phyloP scores from a whole-genome alignment of 2,329 filamentous ascomycete species.

The Penicillium sp. region DNA sequence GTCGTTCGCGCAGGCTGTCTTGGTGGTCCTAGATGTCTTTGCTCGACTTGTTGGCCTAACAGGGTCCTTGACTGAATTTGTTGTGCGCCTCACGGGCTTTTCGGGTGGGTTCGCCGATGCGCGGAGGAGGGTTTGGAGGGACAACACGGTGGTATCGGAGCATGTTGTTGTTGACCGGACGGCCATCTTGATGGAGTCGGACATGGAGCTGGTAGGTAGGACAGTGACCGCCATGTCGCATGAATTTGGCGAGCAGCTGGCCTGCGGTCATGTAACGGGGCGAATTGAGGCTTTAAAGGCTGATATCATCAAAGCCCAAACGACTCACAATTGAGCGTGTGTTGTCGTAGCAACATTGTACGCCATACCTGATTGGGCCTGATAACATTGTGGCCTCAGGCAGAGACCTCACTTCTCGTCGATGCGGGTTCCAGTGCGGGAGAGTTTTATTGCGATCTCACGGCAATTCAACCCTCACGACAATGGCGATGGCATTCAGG shows the following conservation, averaged over 20 bases:
- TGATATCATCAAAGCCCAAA: constrained; percentile 20
- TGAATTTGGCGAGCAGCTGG: constrained; percentile 14
- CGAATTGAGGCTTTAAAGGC: constrained; percentile 20
- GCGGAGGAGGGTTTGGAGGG: constrained; percentile 42
- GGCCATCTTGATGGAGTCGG: constrained; percentile 55
- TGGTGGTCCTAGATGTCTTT: constrained; percentile 26
- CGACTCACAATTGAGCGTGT: constrained; percentile 19
- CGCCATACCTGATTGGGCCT: constrained; percentile 19
- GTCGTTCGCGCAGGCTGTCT: constrained; percentile 27
- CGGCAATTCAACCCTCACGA: neutral
- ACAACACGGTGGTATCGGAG: constrained; percentile 45
- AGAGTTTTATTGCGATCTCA: constrained; percentile 2
- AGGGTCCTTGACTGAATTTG: constrained; percentile 26
- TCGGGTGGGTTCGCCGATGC: constrained; percentile 25
- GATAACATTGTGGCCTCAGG: constrained; percentile 16
- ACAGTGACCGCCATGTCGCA: constrained; percentile 34
- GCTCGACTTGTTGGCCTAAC: constrained; percentile 22
- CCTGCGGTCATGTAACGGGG: constrained; percentile 16
- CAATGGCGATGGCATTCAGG: constrained; percentile 19
- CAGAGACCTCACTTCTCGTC: constrained; percentile 4
- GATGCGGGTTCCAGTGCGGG: neutral
- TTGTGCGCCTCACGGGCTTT: constrained; percentile 23
- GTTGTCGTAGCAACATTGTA: constrained; percentile 35
- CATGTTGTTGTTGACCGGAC: constrained; percentile 57
- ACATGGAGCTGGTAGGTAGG: constrained; percentile 30